phyloP scores from a whole-genome alignment of 2,329 filamentous ascomycete genomes.

The Cryphonectria carpinicola region DNA sequence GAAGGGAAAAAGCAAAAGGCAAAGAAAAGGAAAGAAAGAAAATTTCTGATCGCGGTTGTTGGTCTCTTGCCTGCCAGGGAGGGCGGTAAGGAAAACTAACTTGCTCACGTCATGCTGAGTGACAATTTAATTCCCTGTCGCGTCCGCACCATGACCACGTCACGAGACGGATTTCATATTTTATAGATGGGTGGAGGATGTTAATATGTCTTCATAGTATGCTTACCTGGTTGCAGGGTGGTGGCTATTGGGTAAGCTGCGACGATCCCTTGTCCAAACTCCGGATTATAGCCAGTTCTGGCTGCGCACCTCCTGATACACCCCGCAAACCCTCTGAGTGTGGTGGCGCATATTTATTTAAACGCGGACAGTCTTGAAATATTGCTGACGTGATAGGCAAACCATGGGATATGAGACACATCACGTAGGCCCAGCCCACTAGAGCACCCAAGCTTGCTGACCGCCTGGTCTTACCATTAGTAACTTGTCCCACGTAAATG shows the following conservation, averaged over 20 bases:
- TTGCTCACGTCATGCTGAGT: constrained; percentile 13
- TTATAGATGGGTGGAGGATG: not conserved
- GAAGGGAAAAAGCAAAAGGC: not conserved
- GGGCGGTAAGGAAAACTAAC: not conserved
- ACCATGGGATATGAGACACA: not conserved
- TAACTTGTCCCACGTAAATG: not conserved
- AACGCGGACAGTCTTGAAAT: not conserved
- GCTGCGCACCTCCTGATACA: not conserved
- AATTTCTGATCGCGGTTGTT: not conserved
- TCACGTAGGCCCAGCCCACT: constrained; percentile 3
- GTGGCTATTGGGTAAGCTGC: not conserved
- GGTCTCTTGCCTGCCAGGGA: constrained; percentile 2
- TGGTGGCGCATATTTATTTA: not conserved
- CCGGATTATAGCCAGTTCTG: not conserved
- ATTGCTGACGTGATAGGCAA: constrained; percentile 2
- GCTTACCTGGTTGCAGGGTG: constrained; percentile 3
- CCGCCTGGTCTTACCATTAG: constrained; percentile 1
- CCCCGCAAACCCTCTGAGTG: not conserved
- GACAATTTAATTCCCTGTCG: not conserved
- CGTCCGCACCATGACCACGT: not conserved
- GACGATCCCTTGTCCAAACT: not conserved
- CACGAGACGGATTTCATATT: constrained; percentile 2
- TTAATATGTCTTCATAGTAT: not conserved
- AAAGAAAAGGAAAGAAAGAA: not conserved
- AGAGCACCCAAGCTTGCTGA: not conserved